phyloP scores from a whole-genome alignment of 2,329 filamentous ascomycete species.

The Knufia petricola region DNA sequence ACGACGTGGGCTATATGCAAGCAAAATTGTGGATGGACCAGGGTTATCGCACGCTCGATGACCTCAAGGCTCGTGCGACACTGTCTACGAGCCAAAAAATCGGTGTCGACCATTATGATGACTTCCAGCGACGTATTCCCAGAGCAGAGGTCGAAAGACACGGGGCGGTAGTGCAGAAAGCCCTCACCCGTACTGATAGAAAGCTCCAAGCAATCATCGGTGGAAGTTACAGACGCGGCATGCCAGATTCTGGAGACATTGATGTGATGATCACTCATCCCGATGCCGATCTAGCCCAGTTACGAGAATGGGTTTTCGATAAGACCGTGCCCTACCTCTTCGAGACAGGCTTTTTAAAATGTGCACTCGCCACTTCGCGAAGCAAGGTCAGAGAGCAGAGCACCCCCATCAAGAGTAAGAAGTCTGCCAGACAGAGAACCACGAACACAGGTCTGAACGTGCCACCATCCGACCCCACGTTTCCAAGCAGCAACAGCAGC shows the following conservation, averaged over 20 bases:
- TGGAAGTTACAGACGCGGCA: conserved; percentile 77
- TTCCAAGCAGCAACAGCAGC: conserved; percentile 35
- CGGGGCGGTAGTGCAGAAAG: conserved; percentile 52
- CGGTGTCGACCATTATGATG: conserved; percentile 68
- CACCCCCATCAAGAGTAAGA: conserved; percentile 6
- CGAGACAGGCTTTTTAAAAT: conserved; percentile 56
- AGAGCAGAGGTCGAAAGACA: conserved; percentile 64
- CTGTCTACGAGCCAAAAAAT: conserved; percentile 62
- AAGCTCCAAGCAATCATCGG: conserved; percentile 62
- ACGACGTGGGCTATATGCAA: conserved; percentile 62
- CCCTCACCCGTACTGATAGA: conserved; percentile 52
- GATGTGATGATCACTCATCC: conserved; percentile 73
- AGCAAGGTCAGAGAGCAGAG: conserved; percentile 24
- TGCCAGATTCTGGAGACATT: conserved; percentile 65
- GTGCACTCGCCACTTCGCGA: conserved; percentile 48
- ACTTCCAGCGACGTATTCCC: conserved; percentile 71
- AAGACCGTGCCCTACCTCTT: conserved; percentile 55
- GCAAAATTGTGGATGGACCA: conserved; percentile 68
- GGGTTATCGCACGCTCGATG: conserved; percentile 64
- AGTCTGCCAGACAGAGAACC: neutral
- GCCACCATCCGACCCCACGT: neutral
- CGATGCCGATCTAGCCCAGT: conserved; percentile 46
- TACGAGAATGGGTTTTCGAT: conserved; percentile 54
- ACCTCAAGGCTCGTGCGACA: conserved; percentile 52
- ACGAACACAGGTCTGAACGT: neutral